Evolutionary conservation across 1,284 basidiomycete species (phyloP).

Genomic region (Singerocomus rubriflavus): DNA sequence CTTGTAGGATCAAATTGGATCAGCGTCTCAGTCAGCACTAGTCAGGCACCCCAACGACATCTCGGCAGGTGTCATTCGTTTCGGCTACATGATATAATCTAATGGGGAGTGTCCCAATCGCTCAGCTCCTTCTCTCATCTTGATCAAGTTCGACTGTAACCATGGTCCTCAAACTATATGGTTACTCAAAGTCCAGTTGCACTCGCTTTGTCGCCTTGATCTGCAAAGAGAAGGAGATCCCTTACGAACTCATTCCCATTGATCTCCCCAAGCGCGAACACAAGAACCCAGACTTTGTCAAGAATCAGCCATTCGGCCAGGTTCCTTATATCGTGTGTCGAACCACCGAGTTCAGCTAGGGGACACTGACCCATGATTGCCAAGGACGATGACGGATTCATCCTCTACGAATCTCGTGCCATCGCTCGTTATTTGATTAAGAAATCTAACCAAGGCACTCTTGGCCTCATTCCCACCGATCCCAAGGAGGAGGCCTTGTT

Average conservation of each 20-base stretch:
- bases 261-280: constrained; percentile 46
- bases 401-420: constrained; percentile 51
- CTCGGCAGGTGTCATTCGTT: too few species aligned
- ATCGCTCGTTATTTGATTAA: constrained; percentile 48
- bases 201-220: constrained; percentile 45
- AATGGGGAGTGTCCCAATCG: background rate
- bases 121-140: background rate
- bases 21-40: constrained; percentile 7
- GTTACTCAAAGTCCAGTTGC: constrained; percentile 41
- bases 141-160: background rate
- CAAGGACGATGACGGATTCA: constrained; percentile 45
- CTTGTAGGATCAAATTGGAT: background rate
- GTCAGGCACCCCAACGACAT: background rate
- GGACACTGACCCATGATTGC: background rate
- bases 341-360: rapidly evolving
- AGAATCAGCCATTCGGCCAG: constrained; percentile 62
- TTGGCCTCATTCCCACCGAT: constrained; percentile 32
- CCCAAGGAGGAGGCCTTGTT: constrained; percentile 31
- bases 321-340: constrained; percentile 56
- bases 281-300: constrained; percentile 43
- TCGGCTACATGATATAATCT: too few species aligned
- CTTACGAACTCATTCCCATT: constrained; percentile 45
- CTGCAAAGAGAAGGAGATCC: constrained; percentile 49
- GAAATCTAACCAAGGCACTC: constrained; percentile 40
- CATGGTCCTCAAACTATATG: constrained; percentile 55